Conservation (phyloP, 2,329 filamentous ascomycete species). For the Trematosphaeria pertusa region DNA sequence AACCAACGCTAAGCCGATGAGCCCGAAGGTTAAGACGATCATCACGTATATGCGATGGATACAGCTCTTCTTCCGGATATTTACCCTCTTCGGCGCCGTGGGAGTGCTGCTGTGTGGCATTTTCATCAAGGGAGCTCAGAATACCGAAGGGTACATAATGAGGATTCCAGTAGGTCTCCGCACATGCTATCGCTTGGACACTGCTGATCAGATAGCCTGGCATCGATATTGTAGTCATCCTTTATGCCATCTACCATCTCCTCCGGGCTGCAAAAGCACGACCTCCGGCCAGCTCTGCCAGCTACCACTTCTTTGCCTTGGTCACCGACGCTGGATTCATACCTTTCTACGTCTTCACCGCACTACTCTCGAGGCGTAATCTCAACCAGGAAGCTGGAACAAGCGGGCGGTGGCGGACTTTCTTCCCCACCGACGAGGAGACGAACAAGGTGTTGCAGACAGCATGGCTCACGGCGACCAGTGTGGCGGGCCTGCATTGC, state of each 20-base stretch:
- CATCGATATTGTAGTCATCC: slow-evolving; percentile 72
- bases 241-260: slow-evolving; percentile 85
- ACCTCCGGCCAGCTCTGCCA: slow-evolving; percentile 80
- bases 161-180: slow-evolving; percentile 70
- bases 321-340: slow-evolving; percentile 73
- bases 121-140: slow-evolving; percentile 72
- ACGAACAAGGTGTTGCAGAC: slow-evolving; percentile 68
- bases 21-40: slow-evolving; percentile 70
- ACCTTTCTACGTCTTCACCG: slow-evolving; percentile 68
- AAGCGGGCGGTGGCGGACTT: slow-evolving; percentile 69
- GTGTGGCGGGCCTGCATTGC: slow-evolving; percentile 71
- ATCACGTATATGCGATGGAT: slow-evolving; percentile 73
- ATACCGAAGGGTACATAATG: slow-evolving; percentile 75
- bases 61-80: slow-evolving; percentile 72
- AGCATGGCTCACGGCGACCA: slow-evolving; percentile 72
- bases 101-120: slow-evolving; percentile 79
- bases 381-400: slow-evolving; percentile 54
- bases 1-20: slow-evolving; percentile 70
- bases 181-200: background rate
- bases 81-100: slow-evolving; percentile 72
- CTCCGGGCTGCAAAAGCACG: slow-evolving; percentile 72
- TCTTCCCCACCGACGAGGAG: slow-evolving; percentile 64
- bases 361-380: slow-evolving; percentile 61
- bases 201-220: slow-evolving; percentile 65
- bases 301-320: slow-evolving; percentile 85